Evolutionary conservation across 805 yeast genomes (phyloP).

Genomic region (Candida easanensis): DNA sequence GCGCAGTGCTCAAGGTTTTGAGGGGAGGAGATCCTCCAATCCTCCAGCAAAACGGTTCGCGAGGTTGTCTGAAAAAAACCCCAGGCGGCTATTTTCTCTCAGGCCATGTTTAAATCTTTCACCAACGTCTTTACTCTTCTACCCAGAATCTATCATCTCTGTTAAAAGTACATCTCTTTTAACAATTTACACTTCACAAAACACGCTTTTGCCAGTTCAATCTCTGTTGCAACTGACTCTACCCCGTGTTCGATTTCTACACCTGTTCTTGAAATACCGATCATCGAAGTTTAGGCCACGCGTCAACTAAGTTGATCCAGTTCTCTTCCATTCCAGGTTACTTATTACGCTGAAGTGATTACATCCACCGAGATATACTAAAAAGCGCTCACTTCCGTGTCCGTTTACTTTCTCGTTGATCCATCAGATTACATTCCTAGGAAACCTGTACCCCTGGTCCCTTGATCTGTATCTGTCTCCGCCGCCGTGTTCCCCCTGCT

Average conservation of each 20-base stretch:
- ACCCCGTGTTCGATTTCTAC: not conserved
- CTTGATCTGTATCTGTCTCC: not conserved
- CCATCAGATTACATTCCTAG: not conserved
- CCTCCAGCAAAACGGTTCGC: not conserved
- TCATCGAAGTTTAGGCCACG: conserved; percentile 7
- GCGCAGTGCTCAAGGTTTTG: not conserved
- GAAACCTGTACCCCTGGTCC: too few species aligned
- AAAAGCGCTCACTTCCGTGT: not conserved
- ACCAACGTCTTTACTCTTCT: not conserved
- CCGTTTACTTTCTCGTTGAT: conserved; percentile 1
- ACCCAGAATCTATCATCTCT: not conserved
- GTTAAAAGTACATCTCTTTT: too few species aligned
- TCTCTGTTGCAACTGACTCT: not conserved
- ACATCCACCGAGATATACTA: not conserved
- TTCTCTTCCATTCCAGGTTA: not conserved
- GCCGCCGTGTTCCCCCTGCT: conserved; percentile 9
- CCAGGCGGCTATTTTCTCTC: too few species aligned
- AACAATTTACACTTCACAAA: not conserved
- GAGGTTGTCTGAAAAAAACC: not conserved
- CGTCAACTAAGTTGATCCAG: conserved; percentile 6
- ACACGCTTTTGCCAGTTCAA: not conserved
- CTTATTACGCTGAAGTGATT: not conserved
- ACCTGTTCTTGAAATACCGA: not conserved
- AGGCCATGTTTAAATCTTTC: not conserved
- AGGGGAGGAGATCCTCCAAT: not conserved